Evolutionary conservation across 2,329 filamentous ascomycete genomes (phyloP), one percentile per base, ranked within the genome.

Genomic region (Aspergillus hortae): DNA sequence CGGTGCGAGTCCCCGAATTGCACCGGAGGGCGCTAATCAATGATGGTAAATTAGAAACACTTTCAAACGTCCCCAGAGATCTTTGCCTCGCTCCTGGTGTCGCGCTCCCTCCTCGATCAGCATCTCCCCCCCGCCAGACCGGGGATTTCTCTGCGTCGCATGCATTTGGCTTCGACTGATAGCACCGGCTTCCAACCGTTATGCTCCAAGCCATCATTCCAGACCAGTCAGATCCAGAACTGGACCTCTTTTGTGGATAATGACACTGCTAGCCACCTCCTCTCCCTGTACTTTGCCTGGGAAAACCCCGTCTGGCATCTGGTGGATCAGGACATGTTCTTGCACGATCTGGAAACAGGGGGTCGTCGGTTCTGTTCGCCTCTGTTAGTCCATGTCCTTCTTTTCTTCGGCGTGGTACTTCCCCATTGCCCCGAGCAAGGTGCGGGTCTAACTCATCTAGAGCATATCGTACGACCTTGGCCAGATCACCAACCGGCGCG

Each of bases 231-330:
- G 6, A 58, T 61, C n/a, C 47, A 58, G 9, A 35, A 48, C 19
- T 63, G 61, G 61, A 61, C 58, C 7, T 50, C 45, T 6, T 53
- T 63, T 3, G 56, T 57, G 2, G 54, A 60, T 17, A 56, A 59
- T 40, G 59, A 61, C 35, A 54, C 54, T 4, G 61, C 61, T 1
- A 62, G 61, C 11, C 61, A 63, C 23, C 47, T 63, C 9, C 43
- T 63, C 5, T 62, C 60, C 3, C 53, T 62, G 10, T 63, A 61
- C 44, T 63, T 63, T 35, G 54, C 55, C 12, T 63, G 61, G 61
- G 61, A 63, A 45, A 63, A 63, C 14, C 57, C 61, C 5, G 60
- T 55, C 14, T 63, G 61, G 61, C 55, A 62, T 30, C 52, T 63
- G 19, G 51, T 63, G 38, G 61, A 63, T 17, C 57, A 54, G 43